These are phyloP conservation scores for Pleurotus citrinopileatus DNA, from an alignment of 768 basidiomycete genomes.

Conservation along the genomic window DNA sequence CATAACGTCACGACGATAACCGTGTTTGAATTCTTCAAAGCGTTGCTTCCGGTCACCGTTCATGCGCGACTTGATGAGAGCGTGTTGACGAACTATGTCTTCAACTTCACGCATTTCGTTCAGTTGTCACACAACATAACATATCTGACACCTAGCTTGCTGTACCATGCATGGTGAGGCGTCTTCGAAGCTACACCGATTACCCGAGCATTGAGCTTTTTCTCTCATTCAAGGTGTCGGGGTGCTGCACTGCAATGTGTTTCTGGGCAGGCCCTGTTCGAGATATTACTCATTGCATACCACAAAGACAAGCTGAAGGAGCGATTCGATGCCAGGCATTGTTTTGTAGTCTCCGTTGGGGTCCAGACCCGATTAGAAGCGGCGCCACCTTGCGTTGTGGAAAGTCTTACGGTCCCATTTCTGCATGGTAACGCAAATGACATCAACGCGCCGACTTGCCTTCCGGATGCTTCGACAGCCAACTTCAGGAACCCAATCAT, in stretches of 20 bases:
- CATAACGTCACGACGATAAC: not conserved
- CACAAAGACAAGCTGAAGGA: slow-evolving; percentile 2
- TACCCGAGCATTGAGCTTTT: too few species aligned
- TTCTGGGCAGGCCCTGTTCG: slow-evolving; percentile 2
- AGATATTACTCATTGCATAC: slow-evolving; percentile 5
- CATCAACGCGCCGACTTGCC: not conserved
- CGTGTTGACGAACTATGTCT: not conserved
- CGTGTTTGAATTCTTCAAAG: not conserved
- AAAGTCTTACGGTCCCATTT: slow-evolving; percentile 4
- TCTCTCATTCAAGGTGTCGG: not conserved
- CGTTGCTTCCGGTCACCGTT: not conserved
- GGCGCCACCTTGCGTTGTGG: not conserved
- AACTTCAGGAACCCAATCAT: slow-evolving; percentile 4
- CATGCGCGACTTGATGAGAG: not conserved
- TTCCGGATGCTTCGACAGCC: not conserved
- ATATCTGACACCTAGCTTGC: slow-evolving; percentile 1
- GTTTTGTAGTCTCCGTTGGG: not conserved
- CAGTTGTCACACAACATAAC: slow-evolving; percentile 2
- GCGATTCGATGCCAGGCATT: slow-evolving; percentile 3
- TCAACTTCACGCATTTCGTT: slow-evolving; percentile 11
- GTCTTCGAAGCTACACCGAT: not conserved
- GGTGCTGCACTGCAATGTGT: slow-evolving; percentile 7
- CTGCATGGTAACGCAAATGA: not conserved
- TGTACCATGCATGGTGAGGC: slow-evolving; percentile 1
- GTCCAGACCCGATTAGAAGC: slow-evolving; percentile 1